A percentile compares a stretch with the other conserved stretches of the same genome.
These are phyloP conservation scores for Circinella umbellata DNA, from an alignment of 371 early-diverging fungal species.

Conservation along the genomic window DNA sequence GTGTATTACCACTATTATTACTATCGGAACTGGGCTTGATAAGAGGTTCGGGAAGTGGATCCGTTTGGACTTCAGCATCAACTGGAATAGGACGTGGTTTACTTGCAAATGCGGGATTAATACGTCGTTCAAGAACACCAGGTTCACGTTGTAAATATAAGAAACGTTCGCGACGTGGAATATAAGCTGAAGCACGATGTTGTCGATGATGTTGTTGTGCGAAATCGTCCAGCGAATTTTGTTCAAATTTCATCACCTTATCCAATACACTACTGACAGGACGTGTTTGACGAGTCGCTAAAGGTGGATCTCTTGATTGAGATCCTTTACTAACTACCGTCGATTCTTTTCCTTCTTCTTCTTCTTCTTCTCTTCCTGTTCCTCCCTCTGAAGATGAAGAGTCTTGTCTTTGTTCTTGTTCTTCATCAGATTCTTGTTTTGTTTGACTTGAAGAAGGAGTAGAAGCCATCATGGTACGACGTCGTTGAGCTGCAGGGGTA, in stretches of 20 bases:
- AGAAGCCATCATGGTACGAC: slow-evolving; percentile 5
- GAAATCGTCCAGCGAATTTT: slow-evolving; percentile 44
- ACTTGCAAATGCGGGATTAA: background rate
- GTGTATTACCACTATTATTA: background rate
- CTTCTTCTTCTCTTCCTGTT: background rate
- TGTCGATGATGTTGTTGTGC: slow-evolving; percentile 31
- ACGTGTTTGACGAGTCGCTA: slow-evolving; percentile 6
- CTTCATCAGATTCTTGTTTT: background rate
- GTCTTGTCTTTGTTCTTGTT: too few species aligned
- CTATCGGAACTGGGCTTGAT: too few species aligned
- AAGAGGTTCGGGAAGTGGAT: slow-evolving; percentile 2
- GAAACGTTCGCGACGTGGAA: slow-evolving; percentile 47
- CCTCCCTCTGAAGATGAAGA: background rate
- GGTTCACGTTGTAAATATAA: slow-evolving; percentile 48
- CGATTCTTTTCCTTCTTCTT: background rate
- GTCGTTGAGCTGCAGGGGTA: slow-evolving; percentile 14
- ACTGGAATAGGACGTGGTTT: slow-evolving; percentile 14
- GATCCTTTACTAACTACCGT: background rate
- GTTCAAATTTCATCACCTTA: slow-evolving; percentile 53
- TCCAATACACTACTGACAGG: slow-evolving; percentile 39
- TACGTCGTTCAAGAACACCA: slow-evolving; percentile 31
- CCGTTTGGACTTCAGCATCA: slow-evolving; percentile 27
- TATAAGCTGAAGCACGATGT: slow-evolving; percentile 33
- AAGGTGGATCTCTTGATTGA: slow-evolving; percentile 5
- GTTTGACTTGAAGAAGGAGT: background rate